Base-by-base conservation (phyloP, 148 eudicot species). In the Talinum fruticosum region DNA sequence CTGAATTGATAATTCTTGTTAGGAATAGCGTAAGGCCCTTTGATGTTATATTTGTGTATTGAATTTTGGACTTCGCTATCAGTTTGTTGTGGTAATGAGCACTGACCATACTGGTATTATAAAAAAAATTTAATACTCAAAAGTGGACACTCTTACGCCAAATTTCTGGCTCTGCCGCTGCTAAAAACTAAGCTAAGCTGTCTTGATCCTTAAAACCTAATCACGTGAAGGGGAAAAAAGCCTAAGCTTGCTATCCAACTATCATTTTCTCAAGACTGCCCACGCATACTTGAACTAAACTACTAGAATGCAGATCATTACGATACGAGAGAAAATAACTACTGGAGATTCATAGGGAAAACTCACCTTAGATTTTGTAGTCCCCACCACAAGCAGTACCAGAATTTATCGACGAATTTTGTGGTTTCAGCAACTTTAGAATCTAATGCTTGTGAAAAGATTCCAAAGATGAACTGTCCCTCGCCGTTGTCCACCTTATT, bases 331-430 rank as follows among this genome's bases (percentile, higher is more conserved):
- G 41, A 65, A 73, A 57, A 21, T 13, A 28, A 37, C 57, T 21
- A 44, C 34, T 28, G 6, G 45, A 71, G 74, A 71, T 44, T 44
- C 74, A 71, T 44, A 26, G 23, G 61, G n/a, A 49, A 38, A 62
- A 66, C 70, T 66, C 19, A 96, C 99, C 99, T 96, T 75, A 96
- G 79, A 83, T 96, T 96, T 87, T 96, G 99, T 76, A 93, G 83
- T 4, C 98, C 99, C 99, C 98, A 96, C 99, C 99, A 96, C 47
- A 96, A 85, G 78, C 99, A 96, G 84, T 93, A 96, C 79, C 91
- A 96, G 71, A 93, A 96, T 77, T 96, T 96, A 8, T 88, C 82
- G 75, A 89, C 51, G 18, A 85, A 93, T 83, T 32, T 85, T 75
- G 61, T 75, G 38, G 93, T 86, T 41, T 81, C 82, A 69, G 93